Base-by-base conservation (phyloP, 1,284 basidiomycete species). In the Heterobasidion parviporum region DNA sequence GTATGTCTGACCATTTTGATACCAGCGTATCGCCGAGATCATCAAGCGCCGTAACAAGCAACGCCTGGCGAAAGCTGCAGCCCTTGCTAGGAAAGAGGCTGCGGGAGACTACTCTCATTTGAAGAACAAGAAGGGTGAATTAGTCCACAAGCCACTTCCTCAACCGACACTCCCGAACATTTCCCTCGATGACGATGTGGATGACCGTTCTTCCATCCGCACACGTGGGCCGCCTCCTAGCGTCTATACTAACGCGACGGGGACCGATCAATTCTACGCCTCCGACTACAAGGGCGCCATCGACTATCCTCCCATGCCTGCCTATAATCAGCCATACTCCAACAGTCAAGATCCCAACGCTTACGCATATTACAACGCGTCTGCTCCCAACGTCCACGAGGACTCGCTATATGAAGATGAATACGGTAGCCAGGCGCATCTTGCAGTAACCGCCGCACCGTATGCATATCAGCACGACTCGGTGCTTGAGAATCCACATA, bases 101-200 rank as follows among this genome's bases (percentile, higher is more conserved):
- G 82, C 81, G 62, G 89, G 93, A 60, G 90, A 94, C 69, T 95
- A 78, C 72, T 91, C 89, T 50, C 92, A 95, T 70, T 78, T 96
- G 63, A 95, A 90, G 79, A 94, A 94, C 76, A 92, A 92, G 77
- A 94, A 92, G 69, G 94, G 94, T 54, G 86, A 93, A 67, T 73
- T 92, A 64, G 78, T 92, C 54, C 83, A 79, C 16, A 81, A 88
- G 61, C 88, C 91, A n/a, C 77, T 92, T 20, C 91, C 91, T n/a
- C 94, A 97, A 71, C 95, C 95, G 0, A 99, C 95, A 1, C 80
- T 98, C 50, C 95, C 95, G n/a, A 89, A 90, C 60, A 79, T 99
- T 54, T 89, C 85, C 18, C 76, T 97, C 57, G 89, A 93, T 60
- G 91, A 96, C 60, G 87, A 89, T 60, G 66, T 78, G 59, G 82